Evolutionary conservation across 208 protist genomes (phyloP).

Genomic region (Trypanosoma platydactyli): DNA sequence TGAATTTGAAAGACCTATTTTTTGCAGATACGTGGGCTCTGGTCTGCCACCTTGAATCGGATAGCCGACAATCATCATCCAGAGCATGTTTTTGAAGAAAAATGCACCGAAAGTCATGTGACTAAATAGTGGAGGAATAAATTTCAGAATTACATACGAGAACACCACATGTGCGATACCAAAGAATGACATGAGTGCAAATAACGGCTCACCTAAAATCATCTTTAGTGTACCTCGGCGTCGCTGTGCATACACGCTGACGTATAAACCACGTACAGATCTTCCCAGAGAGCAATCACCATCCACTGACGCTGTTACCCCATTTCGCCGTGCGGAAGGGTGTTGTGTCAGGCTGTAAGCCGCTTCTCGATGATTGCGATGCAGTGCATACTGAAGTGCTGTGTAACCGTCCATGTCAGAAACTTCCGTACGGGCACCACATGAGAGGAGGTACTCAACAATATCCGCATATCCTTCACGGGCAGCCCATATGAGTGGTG

Average conservation of each 20-base stretch:
- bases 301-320: background rate
- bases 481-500: constrained; percentile 75
- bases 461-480: constrained; percentile 74
- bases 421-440: constrained; percentile 39
- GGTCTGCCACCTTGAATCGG: constrained; percentile 50
- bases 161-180: constrained; percentile 39
- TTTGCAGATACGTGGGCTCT: constrained; percentile 12
- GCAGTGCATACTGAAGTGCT: constrained; percentile 55
- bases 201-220: constrained; percentile 43
- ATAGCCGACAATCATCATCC: constrained; percentile 38
- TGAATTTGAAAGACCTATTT: constrained; percentile 39
- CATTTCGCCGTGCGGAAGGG: constrained; percentile 7
- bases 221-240: constrained; percentile 50
- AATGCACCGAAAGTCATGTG: constrained; percentile 46
- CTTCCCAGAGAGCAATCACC: background rate
- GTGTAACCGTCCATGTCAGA: constrained; percentile 57
- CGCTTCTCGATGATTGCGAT: constrained; percentile 65
- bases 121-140: constrained; percentile 57
- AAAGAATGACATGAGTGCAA: constrained; percentile 39
- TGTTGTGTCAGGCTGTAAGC: constrained; percentile 39
- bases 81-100: constrained; percentile 70
- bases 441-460: constrained; percentile 55
- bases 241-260: constrained; percentile 40
- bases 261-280: constrained; percentile 22
- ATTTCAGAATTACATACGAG: constrained; percentile 27